These are phyloP conservation scores for Helicocarpus griseus DNA, from an alignment of 2,329 filamentous ascomycete species.

Conservation along the genomic window DNA sequence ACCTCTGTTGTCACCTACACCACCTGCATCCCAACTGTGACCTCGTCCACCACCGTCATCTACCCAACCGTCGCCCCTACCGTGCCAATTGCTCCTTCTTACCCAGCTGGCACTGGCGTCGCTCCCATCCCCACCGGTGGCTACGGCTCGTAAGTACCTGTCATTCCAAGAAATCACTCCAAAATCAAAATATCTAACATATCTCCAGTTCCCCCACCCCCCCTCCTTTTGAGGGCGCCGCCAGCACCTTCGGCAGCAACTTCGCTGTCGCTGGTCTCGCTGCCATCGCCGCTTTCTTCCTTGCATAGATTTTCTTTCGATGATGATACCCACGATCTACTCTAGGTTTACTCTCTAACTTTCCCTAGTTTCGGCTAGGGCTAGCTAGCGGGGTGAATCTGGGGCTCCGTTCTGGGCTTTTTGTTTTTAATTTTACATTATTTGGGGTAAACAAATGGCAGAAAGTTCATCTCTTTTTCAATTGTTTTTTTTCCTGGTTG, in stretches of 20 bases:
- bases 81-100: slow-evolving; percentile 6
- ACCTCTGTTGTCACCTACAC: slow-evolving; percentile 40
- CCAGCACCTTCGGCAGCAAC: slow-evolving; percentile 19
- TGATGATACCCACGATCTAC: slow-evolving; percentile 14
- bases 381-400: not conserved
- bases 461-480: not conserved
- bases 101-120: slow-evolving; percentile 8
- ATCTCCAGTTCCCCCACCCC: slow-evolving; percentile 4
- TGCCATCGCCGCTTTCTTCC: slow-evolving; percentile 20
- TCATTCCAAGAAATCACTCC: not conserved
- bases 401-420: not conserved
- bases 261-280: slow-evolving; percentile 21
- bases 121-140: slow-evolving; percentile 1
- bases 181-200: not conserved
- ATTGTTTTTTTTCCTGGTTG: not conserved
- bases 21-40: slow-evolving; percentile 33
- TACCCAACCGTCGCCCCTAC: slow-evolving; percentile 7
- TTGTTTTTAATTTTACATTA: slow-evolving; percentile 1
- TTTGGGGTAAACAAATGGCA: slow-evolving; percentile 4
- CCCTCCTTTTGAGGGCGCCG: slow-evolving; percentile 21
- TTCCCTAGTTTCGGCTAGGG: not conserved
- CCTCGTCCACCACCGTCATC: slow-evolving; percentile 11
- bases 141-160: slow-evolving; percentile 4
- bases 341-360: not conserved
- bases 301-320: slow-evolving; percentile 20